Base-by-base conservation (phyloP, 2,329 filamentous ascomycete genomes). In the Nakataea oryzae region DNA sequence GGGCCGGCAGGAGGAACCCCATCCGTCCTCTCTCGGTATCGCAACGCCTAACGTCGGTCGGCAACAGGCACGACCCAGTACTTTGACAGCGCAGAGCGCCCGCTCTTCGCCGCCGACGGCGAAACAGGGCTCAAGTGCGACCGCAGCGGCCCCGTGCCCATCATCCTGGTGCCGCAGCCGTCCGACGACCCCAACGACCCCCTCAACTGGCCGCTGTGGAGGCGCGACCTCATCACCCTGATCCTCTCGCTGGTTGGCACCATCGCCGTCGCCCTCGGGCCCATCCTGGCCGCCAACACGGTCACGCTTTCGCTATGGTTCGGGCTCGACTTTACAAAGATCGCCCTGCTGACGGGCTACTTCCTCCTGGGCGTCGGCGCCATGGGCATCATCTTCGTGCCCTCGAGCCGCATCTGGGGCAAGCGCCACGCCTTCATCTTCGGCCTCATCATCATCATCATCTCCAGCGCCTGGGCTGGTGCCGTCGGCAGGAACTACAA, bases 141-240 rank as follows among this genome's bases (percentile, higher is more conserved):
- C 73, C 81, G 74, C 61, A 87, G 80, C 65, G 88, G 89, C 41
- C 78, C 80, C 24, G 74, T 81, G 24, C 85, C 86, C 60, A 89
- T 93, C 68, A 89, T 97, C 67, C 84, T 97, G 34, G 88, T 81
- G 6, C 93, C 93, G 6, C 93, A 97, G 70, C 93, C 93, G 2
- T 93, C 88, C 65, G 89, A 96, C 73, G 91, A 96, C 72, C 91
- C 90, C 4, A 93, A 96, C 72, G 93, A 97, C 74, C 93, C 91
- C 32, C 79, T 96, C 66, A 81, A 80, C 71, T 97, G 92, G 93
- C 89, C 92, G 27, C 74, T 96, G 64, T 93, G 90, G 89, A 85
- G 84, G 67, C 90, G 92, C 71, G 93, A 97, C 72, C 68, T 89
- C 61, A 92, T 95, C 70, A 88, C 92, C 64, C 79, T 86, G 63